Evolutionary conservation across 1,284 basidiomycete species (phyloP), one percentile per base, ranked within the genome.

Genomic region (Boletus putidus): DNA sequence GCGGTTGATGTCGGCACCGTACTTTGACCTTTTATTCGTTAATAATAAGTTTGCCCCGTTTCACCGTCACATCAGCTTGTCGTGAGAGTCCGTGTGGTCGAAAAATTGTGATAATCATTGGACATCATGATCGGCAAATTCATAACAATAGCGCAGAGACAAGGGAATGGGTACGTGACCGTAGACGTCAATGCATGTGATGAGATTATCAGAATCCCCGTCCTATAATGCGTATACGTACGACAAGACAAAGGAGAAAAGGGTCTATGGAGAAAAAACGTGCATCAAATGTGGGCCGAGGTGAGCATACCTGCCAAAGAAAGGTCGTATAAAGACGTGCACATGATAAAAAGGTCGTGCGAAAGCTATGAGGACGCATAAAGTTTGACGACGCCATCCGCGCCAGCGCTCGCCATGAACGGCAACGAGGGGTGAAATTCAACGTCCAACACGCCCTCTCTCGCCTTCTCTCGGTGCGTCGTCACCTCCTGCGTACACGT

Each of bases 331-430:
- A 54, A n/a, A 59, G 50, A 55, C 56, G 44, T 63, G 59, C 49
- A 21, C 6, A 42, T 16, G 7, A 35, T 1, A 37, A 31, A 52
- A 31, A 39, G n/a, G 18, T 49, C 35, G 29, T 33, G 16, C 16
- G n/a, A 27, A 33, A 23, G 7, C 47, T 81, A 91, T 75, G 88
- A 90, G 65, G 88, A 88, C 60, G 89, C 87, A 70, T 89, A 98
- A 47, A 98, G 79, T 73, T 95, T 94, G 60, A 98, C 86, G 31
- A 94, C 88, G n/a, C 95, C 94, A 75, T 98, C 96, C 11, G 94
- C 94, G 21, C 96, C 96, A 9, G 93, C 92, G 69, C 91, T 95
- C 14, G 91, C 94, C 81, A 98, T 87, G 71, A 94, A 87, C 21
- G 92, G 92, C 59, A 95, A 76, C 57, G 88, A 85, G 11, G 90